These are phyloP conservation scores for Fusarium continuum DNA, from an alignment of 2,329 filamentous ascomycete genomes.

Conservation along the genomic window DNA sequence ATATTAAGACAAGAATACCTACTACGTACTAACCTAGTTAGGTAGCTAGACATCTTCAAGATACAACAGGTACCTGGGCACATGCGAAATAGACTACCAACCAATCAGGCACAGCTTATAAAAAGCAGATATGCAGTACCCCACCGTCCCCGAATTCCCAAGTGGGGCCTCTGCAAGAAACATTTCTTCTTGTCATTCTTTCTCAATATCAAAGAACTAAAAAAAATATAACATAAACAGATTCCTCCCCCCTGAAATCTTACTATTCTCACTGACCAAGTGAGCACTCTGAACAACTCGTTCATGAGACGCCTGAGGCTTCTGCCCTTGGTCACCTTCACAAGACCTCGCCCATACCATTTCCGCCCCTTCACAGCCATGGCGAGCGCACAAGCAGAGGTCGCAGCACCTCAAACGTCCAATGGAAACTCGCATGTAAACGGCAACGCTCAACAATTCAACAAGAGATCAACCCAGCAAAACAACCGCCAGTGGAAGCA, in stretches of 20 bases:
- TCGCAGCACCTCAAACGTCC: conserved; percentile 13
- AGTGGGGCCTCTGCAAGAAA: conserved; percentile 36
- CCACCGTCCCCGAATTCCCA: conserved; percentile 21
- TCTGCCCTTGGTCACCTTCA: conserved; percentile 8
- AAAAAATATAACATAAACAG: no score
- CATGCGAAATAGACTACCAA: background rate
- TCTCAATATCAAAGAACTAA: conserved; percentile 3
- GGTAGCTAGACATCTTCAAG: background rate
- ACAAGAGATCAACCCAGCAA: conserved; percentile 40
- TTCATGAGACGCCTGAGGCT: conserved; percentile 38
- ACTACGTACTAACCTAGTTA: no score
- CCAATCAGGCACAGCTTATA: conserved; percentile 30
- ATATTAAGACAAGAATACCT: no score
- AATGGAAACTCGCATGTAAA: conserved; percentile 30
- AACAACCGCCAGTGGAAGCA: conserved; percentile 47
- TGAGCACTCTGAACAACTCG: rapidly evolving
- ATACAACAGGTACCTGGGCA: background rate
- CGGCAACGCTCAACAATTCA: conserved; percentile 18
- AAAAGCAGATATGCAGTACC: conserved; percentile 22
- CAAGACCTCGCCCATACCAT: conserved; percentile 27
- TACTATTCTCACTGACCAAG: background rate
- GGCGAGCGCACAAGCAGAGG: conserved; percentile 33
- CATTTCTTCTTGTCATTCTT: conserved; percentile 36
- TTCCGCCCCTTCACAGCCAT: conserved; percentile 38
- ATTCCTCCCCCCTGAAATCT: background rate